Percentiles rank a stretch among this genome's conserved stretches.
These are phyloP conservation scores for Pseudogymnoascus sp. DNA, from an alignment of 2,329 filamentous ascomycete species.

Conservation along the genomic window DNA sequence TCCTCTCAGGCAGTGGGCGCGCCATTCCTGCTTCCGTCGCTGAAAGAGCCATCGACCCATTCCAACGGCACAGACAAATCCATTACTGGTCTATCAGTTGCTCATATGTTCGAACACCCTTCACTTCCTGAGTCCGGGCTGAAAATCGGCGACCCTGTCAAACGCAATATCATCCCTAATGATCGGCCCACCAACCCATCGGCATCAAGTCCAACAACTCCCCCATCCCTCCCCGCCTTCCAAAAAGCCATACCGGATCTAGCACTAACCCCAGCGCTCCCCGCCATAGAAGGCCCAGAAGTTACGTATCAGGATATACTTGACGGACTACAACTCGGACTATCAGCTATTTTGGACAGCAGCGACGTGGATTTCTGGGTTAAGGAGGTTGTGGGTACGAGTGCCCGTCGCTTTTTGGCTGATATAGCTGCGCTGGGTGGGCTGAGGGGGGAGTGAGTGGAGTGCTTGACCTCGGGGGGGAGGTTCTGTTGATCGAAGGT, in stretches of 20 bases:
- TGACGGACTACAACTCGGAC: slow-evolving; percentile 46
- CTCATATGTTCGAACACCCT: not conserved
- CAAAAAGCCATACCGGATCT: not conserved
- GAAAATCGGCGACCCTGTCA: not conserved
- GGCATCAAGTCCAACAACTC: not conserved
- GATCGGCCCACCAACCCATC: not conserved
- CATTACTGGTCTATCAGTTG: not conserved
- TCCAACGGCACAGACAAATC: not conserved
- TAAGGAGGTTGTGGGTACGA: slow-evolving; percentile 41
- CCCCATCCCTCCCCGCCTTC: not conserved
- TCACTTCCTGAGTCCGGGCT: not conserved
- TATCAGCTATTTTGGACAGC: slow-evolving; percentile 48
- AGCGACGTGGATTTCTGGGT: slow-evolving; percentile 46
- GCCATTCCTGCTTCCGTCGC: not conserved
- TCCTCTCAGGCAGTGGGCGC: not conserved
- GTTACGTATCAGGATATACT: slow-evolving; percentile 45
- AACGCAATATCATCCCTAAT: not conserved
- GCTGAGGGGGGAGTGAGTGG: not conserved
- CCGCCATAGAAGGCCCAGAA: slow-evolving; percentile 13
- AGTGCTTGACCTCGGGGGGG: not conserved
- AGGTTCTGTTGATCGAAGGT: not conserved
- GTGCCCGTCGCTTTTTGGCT: slow-evolving; percentile 46
- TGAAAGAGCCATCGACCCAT: not conserved
- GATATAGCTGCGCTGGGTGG: slow-evolving; percentile 44
- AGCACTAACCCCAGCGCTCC: not conserved